These are phyloP conservation scores for Helminthosporium solani DNA, from an alignment of 2,329 filamentous ascomycete species.

Conservation along the genomic window DNA sequence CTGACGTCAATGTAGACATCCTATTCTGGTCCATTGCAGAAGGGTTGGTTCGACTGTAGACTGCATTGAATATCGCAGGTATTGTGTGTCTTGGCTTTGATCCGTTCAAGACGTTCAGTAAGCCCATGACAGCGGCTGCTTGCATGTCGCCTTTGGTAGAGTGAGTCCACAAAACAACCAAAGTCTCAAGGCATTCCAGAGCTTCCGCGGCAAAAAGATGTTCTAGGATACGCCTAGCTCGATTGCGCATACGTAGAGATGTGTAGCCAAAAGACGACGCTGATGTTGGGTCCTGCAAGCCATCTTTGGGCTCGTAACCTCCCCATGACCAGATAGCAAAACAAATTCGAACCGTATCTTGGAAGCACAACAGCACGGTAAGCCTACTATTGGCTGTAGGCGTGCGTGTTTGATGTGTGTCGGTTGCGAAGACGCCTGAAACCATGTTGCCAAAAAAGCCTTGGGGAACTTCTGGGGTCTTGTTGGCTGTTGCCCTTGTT, in stretches of 20 bases:
- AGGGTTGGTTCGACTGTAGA: slow-evolving; percentile 92
- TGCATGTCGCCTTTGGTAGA: slow-evolving; percentile 52
- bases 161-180: slow-evolving; percentile 79
- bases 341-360: slow-evolving; percentile 90
- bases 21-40: slow-evolving; percentile 72
- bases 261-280: slow-evolving; percentile 86
- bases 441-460: slow-evolving; percentile 95
- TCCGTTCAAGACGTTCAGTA: slow-evolving; percentile 87
- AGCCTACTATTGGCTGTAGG: slow-evolving; percentile 89
- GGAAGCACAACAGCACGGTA: slow-evolving; percentile 92
- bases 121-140: slow-evolving; percentile 70
- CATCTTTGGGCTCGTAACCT: slow-evolving; percentile 60
- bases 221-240: slow-evolving; percentile 82
- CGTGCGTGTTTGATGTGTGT: slow-evolving; percentile 73
- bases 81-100: slow-evolving; percentile 89
- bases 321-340: slow-evolving; percentile 96
- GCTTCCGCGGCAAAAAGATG: slow-evolving; percentile 91
- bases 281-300: slow-evolving; percentile 64
- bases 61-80: slow-evolving; percentile 90
- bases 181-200: slow-evolving; percentile 87
- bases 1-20: slow-evolving; percentile 85
- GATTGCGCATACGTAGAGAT: slow-evolving; percentile 85
- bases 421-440: slow-evolving; percentile 82
- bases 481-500: slow-evolving; percentile 64
- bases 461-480: slow-evolving; percentile 79